Evolutionary conservation across 129 eudicot genomes (phyloP), one percentile per base, ranked within the genome.

Genomic region (Flaveria trinervia): DNA sequence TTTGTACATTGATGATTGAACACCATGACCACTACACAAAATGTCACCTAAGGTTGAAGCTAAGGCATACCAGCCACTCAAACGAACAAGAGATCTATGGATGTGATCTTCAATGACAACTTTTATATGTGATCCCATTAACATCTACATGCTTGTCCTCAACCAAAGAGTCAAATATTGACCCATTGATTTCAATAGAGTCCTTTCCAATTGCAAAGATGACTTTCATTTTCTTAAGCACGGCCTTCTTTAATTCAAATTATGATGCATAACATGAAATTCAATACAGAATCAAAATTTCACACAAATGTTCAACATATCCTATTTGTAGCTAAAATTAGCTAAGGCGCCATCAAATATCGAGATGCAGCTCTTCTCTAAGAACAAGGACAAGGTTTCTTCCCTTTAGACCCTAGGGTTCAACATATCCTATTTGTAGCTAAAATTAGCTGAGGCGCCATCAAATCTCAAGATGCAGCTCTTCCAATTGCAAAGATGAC

Each of bases 351-450:
- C 51, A 22, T 13, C 25, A 64, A 45, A 46, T 26, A 26, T 25
- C 43, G 64, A 54, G 9, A 33, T 16, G 25, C 41, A 71, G 48
- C 26, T 12, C 26, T 50, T 71, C 60, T n/a, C 60, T 52, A 5
- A 52, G 60, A 52, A 52, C 2, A 49, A 14, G 7, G n/a, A 49
- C 1, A 49, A 2, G 1, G n/a, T n/a, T 54, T 5, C 23, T 4
- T 51, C 56, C 56, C 56, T 51, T 51, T 15, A 16, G 16, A 55
- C 22, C 79, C 39, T n/a, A n/a, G 2, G 30, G 22, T 64, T 64
- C 67, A 76, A 5, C 39, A 64, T 30, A n/a, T 46, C 71, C 46
- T 14, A 26, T 55, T 46, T 49, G 48, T 15, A 64, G 22, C 64
- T 46, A 15, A 64, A 16, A 46, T 25, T 33, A 75, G 61, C 79